phyloP scores from a whole-genome alignment of 2,329 filamentous ascomycete species.

The Xylaria multiplex region DNA sequence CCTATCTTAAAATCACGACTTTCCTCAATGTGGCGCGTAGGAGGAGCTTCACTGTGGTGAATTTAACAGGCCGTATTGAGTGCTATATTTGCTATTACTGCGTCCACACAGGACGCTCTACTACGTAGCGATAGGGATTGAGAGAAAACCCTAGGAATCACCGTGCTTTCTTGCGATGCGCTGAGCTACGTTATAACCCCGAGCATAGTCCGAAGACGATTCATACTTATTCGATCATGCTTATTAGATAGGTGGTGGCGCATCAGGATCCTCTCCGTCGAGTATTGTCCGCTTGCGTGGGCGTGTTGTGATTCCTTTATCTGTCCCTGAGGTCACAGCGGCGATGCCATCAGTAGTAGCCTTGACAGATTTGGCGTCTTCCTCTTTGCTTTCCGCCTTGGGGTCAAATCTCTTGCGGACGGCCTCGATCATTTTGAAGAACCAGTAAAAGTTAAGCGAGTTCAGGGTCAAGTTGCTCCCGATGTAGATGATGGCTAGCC shows the following conservation, averaged over 20 bases:
- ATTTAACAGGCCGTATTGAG: not conserved
- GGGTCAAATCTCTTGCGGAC: conserved; percentile 79
- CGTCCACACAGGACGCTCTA: not conserved
- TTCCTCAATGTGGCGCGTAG: not conserved
- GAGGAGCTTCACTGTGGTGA: not conserved
- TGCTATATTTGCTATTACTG: not conserved
- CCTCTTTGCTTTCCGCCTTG: conserved; percentile 49
- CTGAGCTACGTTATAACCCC: not conserved
- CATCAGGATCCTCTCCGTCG: conserved; percentile 48
- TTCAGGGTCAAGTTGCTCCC: conserved; percentile 78
- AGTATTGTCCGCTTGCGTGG: conserved; percentile 46
- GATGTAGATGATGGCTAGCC: conserved; percentile 76
- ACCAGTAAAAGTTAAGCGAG: conserved; percentile 84
- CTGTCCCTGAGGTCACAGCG: conserved; percentile 49
- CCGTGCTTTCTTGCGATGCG: conserved; percentile 3
- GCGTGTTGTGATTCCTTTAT: conserved; percentile 39
- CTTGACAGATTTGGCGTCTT: conserved; percentile 47
- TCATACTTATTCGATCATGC: conserved; percentile 37
- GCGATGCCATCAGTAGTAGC: conserved; percentile 37
- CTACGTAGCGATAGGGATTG: not conserved
- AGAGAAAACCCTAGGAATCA: not conserved
- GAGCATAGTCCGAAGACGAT: not conserved
- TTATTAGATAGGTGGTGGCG: conserved; percentile 47
- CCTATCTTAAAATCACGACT: not conserved
- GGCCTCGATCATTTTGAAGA: conserved; percentile 84